phyloP scores from a whole-genome alignment of 768 basidiomycete genomes.

The Tylopilus sp. region DNA sequence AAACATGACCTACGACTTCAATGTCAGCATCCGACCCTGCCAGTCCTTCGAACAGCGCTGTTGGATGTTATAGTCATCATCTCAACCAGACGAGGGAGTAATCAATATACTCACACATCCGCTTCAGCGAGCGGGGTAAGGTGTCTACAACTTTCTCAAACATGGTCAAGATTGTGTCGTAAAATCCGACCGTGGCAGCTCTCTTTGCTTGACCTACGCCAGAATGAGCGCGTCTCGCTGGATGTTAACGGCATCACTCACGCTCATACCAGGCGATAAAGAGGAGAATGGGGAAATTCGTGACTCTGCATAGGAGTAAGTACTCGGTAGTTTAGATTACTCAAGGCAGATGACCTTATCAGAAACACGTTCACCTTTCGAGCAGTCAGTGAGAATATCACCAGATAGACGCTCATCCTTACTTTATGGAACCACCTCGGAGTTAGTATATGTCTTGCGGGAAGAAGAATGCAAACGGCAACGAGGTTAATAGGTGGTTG shows the following conservation, averaged over 20 bases:
- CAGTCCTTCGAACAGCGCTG: conserved; percentile 78
- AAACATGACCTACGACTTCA: conserved; percentile 50
- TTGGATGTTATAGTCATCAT: not conserved
- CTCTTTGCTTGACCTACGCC: conserved; percentile 56
- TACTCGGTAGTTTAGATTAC: not conserved
- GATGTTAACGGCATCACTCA: conserved; percentile 8
- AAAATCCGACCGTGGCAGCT: conserved; percentile 60
- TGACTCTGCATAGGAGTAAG: conserved; percentile 43
- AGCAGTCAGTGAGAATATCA: conserved; percentile 14
- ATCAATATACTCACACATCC: conserved; percentile 55
- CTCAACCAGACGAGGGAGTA: not conserved
- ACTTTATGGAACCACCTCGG: conserved; percentile 99
- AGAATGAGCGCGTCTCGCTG: not conserved
- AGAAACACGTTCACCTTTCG: conserved; percentile 79
- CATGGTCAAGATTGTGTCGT: conserved; percentile 66
- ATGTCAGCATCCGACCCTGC: conserved; percentile 73
- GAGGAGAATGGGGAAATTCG: conserved; percentile 82
- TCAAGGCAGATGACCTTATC: conserved; percentile 53
- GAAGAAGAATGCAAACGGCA: conserved; percentile 84
- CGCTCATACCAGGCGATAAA: conserved; percentile 83
- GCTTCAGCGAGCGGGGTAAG: conserved; percentile 71
- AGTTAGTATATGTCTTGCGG: conserved; percentile 77
- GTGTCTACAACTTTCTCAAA: conserved; percentile 71
- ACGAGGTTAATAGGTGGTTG: conserved; percentile 90
- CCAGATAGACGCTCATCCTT: conserved; percentile 6